A percentile compares a stretch with the other conserved stretches of the same genome.
Evolutionary conservation across 176 grass and related monocot genomes (phyloP).

Genomic region (Poa annua): DNA sequence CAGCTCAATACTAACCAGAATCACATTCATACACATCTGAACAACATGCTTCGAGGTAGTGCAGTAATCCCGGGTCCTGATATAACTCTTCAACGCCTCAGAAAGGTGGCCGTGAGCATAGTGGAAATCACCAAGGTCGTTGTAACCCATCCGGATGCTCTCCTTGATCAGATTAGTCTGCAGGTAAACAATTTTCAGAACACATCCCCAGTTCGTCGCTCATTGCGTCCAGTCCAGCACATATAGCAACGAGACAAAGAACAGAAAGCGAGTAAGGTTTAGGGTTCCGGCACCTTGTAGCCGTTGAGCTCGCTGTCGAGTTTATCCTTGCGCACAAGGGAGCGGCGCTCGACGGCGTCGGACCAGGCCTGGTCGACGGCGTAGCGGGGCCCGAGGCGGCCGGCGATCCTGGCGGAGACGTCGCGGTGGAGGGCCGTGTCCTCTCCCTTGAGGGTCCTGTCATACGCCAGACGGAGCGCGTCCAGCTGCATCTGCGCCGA

Average conservation of each 20-base stretch:
- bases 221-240: neutral
- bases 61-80: constrained; percentile 95
- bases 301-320: constrained; percentile 95
- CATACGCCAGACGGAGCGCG: constrained; percentile 86
- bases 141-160: constrained; percentile 99
- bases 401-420: constrained; percentile 51
- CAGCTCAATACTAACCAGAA: constrained; percentile 89
- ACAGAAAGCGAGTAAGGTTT: neutral
- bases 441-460: constrained; percentile 74
- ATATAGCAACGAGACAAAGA: neutral
- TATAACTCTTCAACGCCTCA: constrained; percentile 92
- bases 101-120: constrained; percentile 82
- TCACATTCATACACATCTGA: constrained; percentile 98
- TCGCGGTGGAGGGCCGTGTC: constrained; percentile 70
- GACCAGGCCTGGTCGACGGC: constrained; percentile 67
- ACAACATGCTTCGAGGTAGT: constrained; percentile 97
- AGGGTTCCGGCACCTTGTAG: constrained; percentile 59
- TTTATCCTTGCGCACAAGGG: constrained; percentile 74
- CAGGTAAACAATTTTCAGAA: constrained; percentile 19
- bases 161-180: constrained; percentile 98
- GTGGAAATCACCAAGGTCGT: constrained; percentile 91
- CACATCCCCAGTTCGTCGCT: neutral
- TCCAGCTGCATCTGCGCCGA: constrained; percentile 72
- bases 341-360: constrained; percentile 58
- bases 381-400: constrained; percentile 62